Conservation (phyloP, 352 stramenopile genomes). For the Phytophthora niederhauseri region DNA sequence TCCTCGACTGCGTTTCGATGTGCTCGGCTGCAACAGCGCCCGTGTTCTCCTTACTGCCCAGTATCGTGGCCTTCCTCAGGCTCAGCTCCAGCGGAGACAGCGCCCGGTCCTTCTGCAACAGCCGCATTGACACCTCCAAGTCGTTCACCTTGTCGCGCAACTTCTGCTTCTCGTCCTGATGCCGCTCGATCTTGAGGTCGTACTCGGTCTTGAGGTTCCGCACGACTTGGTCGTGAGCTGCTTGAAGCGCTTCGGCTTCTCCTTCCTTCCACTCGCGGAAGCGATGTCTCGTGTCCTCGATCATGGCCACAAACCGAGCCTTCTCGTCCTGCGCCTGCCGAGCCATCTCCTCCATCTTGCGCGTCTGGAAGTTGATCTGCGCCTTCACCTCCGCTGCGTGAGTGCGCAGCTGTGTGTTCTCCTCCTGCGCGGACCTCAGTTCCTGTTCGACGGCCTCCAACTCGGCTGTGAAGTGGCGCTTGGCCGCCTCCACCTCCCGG, state of each 20-base stretch:
- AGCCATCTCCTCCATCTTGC: conserved; percentile 54
- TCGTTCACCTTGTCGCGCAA: conserved; percentile 77
- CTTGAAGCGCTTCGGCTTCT: conserved; percentile 43
- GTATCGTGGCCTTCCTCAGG: conserved; percentile 63
- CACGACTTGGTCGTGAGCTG: conserved; percentile 52
- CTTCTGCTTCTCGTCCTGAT: conserved; percentile 80
- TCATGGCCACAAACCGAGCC: conserved; percentile 52
- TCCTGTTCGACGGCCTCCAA: conserved; percentile 43
- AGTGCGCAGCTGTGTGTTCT: conserved; percentile 51
- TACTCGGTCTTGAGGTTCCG: conserved; percentile 64
- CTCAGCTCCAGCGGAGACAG: conserved; percentile 70
- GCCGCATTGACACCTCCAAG: conserved; percentile 64
- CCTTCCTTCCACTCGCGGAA: conserved; percentile 76
- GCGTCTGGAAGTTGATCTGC: conserved; percentile 49
- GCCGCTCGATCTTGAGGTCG: conserved; percentile 65
- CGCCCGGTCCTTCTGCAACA: conserved; percentile 67
- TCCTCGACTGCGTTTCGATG: conserved; percentile 57
- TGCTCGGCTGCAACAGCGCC: conserved; percentile 54
- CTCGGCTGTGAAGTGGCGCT: conserved; percentile 48
- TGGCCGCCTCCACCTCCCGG: conserved; percentile 55
- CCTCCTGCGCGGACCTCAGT: conserved; percentile 38
- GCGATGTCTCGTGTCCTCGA: conserved; percentile 57
- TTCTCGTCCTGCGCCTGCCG: conserved; percentile 64
- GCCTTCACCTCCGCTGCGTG: conserved; percentile 48
- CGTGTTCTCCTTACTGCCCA: conserved; percentile 51